Base-by-base conservation (phyloP, 73 alveolate genomes). In the Paramecium bursaria region DNA sequence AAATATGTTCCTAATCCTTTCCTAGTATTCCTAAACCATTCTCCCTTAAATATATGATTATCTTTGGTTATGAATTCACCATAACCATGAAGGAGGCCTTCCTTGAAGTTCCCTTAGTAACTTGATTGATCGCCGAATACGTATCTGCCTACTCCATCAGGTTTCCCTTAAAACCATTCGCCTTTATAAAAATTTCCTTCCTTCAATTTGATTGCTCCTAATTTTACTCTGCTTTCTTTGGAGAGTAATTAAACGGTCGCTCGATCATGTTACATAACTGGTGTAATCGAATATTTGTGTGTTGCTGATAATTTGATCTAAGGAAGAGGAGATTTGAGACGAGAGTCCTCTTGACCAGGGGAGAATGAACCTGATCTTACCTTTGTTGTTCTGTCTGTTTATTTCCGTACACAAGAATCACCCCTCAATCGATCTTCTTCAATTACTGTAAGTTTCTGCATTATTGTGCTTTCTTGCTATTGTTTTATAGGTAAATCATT, bases 81-180 rank as follows among this genome's bases (percentile, higher is more conserved):
- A 73, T 44, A 26, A 0, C 95, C 95, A 73, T 90, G 79, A 31
- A 91, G 61, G 53, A 82, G n/a, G 29, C 95, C 95, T 48, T 90
- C 76, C n/a, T 42, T 9, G 54, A 90, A 87, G 30, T 67, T 57
- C 4, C 95, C 95, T n/a, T 48, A 23, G 73, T 90, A 90, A 13
- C 85, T 75, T n/a, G 93, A 75, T 19, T 90, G 86, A 77, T 90
- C 91, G 21, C 39, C 57, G 25, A 90, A 86, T 2, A 90, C 77
- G 57, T 90, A 90, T 4, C 86, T 86, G 3, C 95, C 95, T 73
- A 54, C 73, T 2, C 95, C 95, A 67, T 31, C 82, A 5, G 82
- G 82, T 57, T 39, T 9, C 4, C 33, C 23, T 39, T 67, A 35
- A 2, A 67, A 42, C 82, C 82, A 67, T 42, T 67, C 82, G 2